A percentile compares a stretch with the other conserved stretches of the same genome.
These are phyloP conservation scores for Annulohypoxylon moriforme DNA, from an alignment of 495 filamentous ascomycete genomes.

Conservation along the genomic window DNA sequence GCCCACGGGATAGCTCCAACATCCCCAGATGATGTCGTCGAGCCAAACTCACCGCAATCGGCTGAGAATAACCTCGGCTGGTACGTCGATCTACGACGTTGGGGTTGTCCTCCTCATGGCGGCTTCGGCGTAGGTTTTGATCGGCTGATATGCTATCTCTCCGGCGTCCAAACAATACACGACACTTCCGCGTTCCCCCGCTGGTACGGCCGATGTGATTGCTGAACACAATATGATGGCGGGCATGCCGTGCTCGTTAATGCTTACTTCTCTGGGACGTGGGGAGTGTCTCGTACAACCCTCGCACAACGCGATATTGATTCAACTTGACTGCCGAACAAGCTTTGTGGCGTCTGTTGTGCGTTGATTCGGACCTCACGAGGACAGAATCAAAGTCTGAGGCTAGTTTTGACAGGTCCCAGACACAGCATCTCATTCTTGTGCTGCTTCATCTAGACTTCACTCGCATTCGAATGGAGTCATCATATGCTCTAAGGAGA, in stretches of 20 bases:
- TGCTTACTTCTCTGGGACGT: constrained; percentile 53
- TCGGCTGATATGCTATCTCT: constrained; percentile 85
- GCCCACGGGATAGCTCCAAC: constrained; percentile 56
- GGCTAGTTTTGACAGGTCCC: constrained; percentile 44
- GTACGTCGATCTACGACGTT: constrained; percentile 95
- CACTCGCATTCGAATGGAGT: constrained; percentile 5
- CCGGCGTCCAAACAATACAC: constrained; percentile 84
- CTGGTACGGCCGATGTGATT: constrained; percentile 91
- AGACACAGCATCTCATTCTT: constrained; percentile 35
- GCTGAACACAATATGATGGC: constrained; percentile 61
- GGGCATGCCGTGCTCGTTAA: constrained; percentile 55
- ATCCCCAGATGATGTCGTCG: constrained; percentile 11
- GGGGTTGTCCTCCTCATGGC: constrained; percentile 94
- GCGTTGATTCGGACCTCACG: constrained; percentile 29
- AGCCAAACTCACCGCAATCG: constrained; percentile 23
- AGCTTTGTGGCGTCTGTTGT: constrained; percentile 44
- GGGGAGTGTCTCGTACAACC: constrained; percentile 41
- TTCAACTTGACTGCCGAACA: constrained; percentile 37
- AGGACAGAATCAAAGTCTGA: constrained; percentile 39
- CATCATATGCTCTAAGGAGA: background rate
- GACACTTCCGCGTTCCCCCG: constrained; percentile 91
- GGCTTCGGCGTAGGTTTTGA: constrained; percentile 97
- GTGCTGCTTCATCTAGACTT: constrained; percentile 33
- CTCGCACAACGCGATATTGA: constrained; percentile 42
- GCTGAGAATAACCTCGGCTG: constrained; percentile 73